phyloP scores from a whole-genome alignment of 768 basidiomycete species.

The Asterophora lycoperdoides region DNA sequence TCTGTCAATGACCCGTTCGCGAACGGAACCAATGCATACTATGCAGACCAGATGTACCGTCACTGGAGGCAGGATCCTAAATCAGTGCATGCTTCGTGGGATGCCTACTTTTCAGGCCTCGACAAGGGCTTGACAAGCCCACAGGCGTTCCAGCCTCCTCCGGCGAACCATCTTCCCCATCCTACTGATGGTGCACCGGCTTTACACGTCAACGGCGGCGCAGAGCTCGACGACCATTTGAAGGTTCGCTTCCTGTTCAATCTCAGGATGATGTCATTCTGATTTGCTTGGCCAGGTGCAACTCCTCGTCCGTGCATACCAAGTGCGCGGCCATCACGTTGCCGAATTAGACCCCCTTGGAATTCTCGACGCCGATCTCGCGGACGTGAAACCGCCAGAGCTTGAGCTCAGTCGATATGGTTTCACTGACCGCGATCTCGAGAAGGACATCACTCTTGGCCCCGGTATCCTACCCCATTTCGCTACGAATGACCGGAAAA shows the following conservation, averaged over 20 bases:
- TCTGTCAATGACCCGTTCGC: constrained; percentile 86
- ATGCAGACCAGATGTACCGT: constrained; percentile 95
- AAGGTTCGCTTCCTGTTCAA: constrained; percentile 53
- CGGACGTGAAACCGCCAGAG: constrained; percentile 75
- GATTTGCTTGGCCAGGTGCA: constrained; percentile 62
- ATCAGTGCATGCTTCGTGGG: constrained; percentile 93
- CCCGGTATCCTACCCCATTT: constrained; percentile 97
- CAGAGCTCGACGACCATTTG: constrained; percentile 87
- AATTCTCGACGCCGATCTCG: constrained; percentile 86
- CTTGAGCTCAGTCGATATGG: constrained; percentile 93
- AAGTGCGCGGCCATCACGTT: constrained; percentile 96
- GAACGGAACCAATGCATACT: constrained; percentile 92
- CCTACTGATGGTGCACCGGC: constrained; percentile 80
- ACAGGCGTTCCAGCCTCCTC: constrained; percentile 84
- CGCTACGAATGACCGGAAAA: constrained; percentile 76
- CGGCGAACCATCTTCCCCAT: constrained; percentile 54
- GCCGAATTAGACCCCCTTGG: constrained; percentile 96
- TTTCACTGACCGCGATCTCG: constrained; percentile 90
- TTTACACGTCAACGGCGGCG: constrained; percentile 62
- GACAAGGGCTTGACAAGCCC: constrained; percentile 79
- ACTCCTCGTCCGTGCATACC: constrained; percentile 96
- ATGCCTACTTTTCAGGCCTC: constrained; percentile 89
- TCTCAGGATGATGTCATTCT: constrained; percentile 3
- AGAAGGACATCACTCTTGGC: constrained; percentile 91
- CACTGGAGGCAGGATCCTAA: constrained; percentile 87